Evolutionary conservation across 2,329 filamentous ascomycete species (phyloP).

Genomic region (Colletotrichum tanaceti): DNA sequence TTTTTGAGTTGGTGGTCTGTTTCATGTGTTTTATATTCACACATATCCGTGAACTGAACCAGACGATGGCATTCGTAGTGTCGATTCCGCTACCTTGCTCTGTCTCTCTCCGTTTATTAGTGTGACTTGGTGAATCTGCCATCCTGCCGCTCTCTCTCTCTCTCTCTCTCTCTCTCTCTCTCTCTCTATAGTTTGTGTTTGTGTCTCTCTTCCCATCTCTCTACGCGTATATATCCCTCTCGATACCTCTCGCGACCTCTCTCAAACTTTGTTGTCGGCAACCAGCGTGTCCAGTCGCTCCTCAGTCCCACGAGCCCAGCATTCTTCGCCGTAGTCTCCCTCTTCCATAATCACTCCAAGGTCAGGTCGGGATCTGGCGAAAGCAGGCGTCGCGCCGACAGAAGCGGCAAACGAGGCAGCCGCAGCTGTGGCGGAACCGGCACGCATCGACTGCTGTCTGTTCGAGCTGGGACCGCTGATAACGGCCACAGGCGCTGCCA

Average conservation of each 20-base stretch:
- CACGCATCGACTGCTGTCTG: not conserved
- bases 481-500: not conserved
- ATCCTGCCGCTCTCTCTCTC: too few species aligned
- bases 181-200: not conserved
- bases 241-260: too few species aligned
- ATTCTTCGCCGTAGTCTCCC: not conserved
- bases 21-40: too few species aligned
- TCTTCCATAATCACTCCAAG: not conserved
- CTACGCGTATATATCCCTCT: not conserved
- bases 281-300: not conserved
- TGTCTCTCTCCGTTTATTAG: too few species aligned
- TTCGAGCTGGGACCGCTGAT: not conserved
- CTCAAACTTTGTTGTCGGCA: not conserved
- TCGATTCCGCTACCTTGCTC: too few species aligned
- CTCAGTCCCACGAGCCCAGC: not conserved
- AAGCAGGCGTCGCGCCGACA: too few species aligned
- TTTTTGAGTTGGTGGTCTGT: too few species aligned
- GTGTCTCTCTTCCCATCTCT: not conserved
- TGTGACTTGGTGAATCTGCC: too few species aligned
- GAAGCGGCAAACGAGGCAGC: not conserved
- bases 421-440: not conserved
- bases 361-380: not conserved
- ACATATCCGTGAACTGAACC: too few species aligned
- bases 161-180: not conserved
- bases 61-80: too few species aligned